Evolutionary conservation across 2,329 filamentous ascomycete species (phyloP).

Genomic region (Exophiala sideris): DNA sequence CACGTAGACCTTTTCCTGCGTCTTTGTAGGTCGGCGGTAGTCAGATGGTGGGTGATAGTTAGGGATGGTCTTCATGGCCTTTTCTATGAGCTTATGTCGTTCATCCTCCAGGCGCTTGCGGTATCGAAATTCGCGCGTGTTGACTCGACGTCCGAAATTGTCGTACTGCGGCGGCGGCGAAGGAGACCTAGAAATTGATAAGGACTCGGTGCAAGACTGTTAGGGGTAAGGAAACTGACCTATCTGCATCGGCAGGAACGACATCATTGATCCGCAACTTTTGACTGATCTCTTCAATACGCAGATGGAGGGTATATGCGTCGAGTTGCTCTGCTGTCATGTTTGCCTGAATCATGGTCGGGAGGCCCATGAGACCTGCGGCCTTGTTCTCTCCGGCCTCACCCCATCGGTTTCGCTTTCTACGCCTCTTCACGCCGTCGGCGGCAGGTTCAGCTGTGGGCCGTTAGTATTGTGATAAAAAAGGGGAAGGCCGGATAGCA

Average conservation of each 20-base stretch:
- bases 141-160: constrained; percentile 98
- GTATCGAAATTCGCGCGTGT: constrained; percentile 97
- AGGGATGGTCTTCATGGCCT: constrained; percentile 98
- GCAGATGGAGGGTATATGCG: constrained; percentile 91
- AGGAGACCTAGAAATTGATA: constrained; percentile 65
- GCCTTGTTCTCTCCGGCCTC: constrained; percentile 98
- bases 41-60: constrained; percentile 99
- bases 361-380: constrained; percentile 93
- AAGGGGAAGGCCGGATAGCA: constrained; percentile 34
- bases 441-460: constrained; percentile 46
- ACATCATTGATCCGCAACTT: constrained; percentile 99
- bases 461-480: constrained; percentile 28
- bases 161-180: constrained; percentile 97
- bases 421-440: constrained; percentile 83
- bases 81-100: constrained; percentile 96
- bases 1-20: constrained; percentile 99
- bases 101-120: constrained; percentile 97
- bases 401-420: constrained; percentile 99
- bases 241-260: constrained; percentile 90
- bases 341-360: constrained; percentile 91
- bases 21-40: constrained; percentile 98
- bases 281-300: constrained; percentile 98
- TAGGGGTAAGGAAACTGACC: constrained; percentile 56
- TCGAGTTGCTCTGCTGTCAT: constrained; percentile 99
- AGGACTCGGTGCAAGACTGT: constrained; percentile 18